A percentile compares a stretch with the other conserved stretches of the same genome.
These are phyloP conservation scores for Punica granatum DNA, from an alignment of 345 rosid species.

Conservation along the genomic window DNA sequence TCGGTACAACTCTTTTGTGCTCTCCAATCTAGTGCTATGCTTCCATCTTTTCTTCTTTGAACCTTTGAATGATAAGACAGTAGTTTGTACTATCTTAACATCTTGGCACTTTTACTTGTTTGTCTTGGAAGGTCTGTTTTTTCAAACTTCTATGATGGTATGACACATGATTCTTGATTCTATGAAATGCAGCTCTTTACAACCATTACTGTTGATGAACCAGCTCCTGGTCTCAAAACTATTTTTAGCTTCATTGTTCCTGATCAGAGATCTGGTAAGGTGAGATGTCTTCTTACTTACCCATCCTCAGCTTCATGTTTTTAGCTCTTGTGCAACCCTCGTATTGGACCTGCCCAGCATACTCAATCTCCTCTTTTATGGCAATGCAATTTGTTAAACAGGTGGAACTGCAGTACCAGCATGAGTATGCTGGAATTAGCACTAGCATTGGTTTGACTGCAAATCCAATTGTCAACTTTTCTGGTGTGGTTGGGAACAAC, in stretches of 20 bases:
- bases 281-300: slow-evolving; percentile 7
- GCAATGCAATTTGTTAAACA: slow-evolving; percentile 21
- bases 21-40: neutral
- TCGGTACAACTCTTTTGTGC: neutral
- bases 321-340: neutral
- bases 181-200: slow-evolving; percentile 51
- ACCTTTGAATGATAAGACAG: neutral
- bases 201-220: slow-evolving; percentile 80
- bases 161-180: neutral
- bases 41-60: neutral
- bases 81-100: neutral
- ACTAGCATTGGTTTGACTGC: slow-evolving; percentile 79
- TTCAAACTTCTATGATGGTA: neutral
- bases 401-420: slow-evolving; percentile 87
- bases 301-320: neutral
- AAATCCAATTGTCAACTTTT: slow-evolving; percentile 74
- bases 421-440: slow-evolving; percentile 85
- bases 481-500: slow-evolving; percentile 75
- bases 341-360: neutral
- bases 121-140: too few relatives aligned
- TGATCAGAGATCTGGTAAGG: slow-evolving; percentile 97
- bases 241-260: slow-evolving; percentile 76
- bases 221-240: slow-evolving; percentile 84
- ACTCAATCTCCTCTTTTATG: neutral
- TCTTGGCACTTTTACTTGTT: too few relatives aligned